Conservation (phyloP, 2,329 filamentous ascomycete genomes). For the Sarocladiaceae sp. region DNA sequence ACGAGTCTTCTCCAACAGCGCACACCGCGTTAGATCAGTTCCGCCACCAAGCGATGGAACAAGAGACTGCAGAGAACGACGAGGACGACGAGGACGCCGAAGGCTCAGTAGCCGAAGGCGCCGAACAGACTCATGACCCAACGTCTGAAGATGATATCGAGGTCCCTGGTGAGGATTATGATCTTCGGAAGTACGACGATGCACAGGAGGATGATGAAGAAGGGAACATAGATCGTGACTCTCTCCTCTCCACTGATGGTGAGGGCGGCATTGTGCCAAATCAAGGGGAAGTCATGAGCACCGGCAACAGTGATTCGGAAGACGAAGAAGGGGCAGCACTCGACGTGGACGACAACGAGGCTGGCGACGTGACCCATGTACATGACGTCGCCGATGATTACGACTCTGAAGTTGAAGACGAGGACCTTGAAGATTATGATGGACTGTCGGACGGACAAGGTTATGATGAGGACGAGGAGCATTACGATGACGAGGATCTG, state of each 20-base stretch:
- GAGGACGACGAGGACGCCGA: conserved; percentile 10
- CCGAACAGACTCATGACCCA: conserved; percentile 13
- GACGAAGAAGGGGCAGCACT: conserved; percentile 1
- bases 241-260: conserved; percentile 1
- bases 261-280: not conserved
- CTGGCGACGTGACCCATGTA: not conserved
- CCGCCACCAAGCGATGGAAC: no score
- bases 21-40: no score
- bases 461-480: conserved; percentile 19
- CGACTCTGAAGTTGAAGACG: conserved; percentile 12
- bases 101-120: conserved; percentile 12
- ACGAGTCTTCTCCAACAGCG: no score
- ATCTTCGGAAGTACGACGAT: conserved; percentile 25
- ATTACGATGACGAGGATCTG: conserved; percentile 19
- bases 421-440: conserved; percentile 18
- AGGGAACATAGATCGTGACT: conserved; percentile 15
- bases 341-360: not conserved
- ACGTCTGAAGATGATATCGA: conserved; percentile 22
- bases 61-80: conserved; percentile 4
- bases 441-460: conserved; percentile 19
- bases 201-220: conserved; percentile 27
- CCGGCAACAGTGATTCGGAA: conserved; percentile 2
- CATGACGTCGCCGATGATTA: not conserved
- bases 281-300: not conserved
- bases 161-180: conserved; percentile 26